Conservation (phyloP, 768 basidiomycete genomes). For the Sarcodon sp. region DNA sequence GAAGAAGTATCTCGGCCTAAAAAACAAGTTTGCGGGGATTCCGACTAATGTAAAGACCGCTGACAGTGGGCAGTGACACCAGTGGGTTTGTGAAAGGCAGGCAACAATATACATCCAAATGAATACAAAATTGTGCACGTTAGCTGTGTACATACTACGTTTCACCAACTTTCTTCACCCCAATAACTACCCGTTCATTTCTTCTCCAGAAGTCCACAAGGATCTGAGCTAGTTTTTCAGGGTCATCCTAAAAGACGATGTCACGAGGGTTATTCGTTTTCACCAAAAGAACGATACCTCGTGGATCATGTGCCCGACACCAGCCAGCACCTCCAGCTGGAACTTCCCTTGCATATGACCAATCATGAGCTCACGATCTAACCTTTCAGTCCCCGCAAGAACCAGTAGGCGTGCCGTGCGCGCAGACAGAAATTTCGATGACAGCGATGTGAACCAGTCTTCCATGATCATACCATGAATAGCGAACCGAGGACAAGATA, state of each 20-base stretch:
- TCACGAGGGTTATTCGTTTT: neutral
- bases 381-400: constrained; percentile 84
- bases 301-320: constrained; percentile 89
- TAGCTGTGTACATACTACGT: constrained; percentile 9
- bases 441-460: constrained; percentile 91
- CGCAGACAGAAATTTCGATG: constrained; percentile 61
- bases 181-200: constrained; percentile 60
- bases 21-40: constrained; percentile 75
- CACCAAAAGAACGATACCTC: constrained; percentile 43
- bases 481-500: neutral
- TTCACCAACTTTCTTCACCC: constrained; percentile 49
- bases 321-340: constrained; percentile 78
- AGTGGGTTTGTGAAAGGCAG: constrained; percentile 1
- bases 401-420: constrained; percentile 79
- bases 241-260: constrained; percentile 61
- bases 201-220: constrained; percentile 85
- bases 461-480: neutral
- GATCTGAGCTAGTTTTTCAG: constrained; percentile 64
- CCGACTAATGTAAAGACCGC: constrained; percentile 20
- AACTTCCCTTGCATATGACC: constrained; percentile 82
- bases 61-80: constrained; percentile 7
- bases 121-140: neutral
- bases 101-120: neutral
- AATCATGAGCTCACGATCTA: constrained; percentile 91
- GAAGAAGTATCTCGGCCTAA: constrained; percentile 67